Evolutionary conservation across 148 eudicot genomes (phyloP).

Genomic region (Camellia sinensis): DNA sequence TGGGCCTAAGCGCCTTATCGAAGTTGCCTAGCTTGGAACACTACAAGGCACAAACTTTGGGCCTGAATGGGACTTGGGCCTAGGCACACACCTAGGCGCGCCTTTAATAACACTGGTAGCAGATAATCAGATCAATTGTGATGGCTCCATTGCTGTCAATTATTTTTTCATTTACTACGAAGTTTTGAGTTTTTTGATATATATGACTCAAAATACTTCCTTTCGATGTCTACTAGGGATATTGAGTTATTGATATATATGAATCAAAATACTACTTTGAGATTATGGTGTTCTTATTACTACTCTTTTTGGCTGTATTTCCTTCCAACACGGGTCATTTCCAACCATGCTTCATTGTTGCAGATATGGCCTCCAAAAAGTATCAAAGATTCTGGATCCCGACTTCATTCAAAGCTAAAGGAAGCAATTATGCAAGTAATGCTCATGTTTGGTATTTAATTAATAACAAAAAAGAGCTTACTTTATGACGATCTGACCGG

Average conservation of each 20-base stretch:
- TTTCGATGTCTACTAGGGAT: background rate
- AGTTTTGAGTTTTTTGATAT: too few relatives aligned
- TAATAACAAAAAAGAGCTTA: background rate
- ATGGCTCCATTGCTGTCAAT: background rate
- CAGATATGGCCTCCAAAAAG: slow-evolving; percentile 99
- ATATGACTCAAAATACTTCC: background rate
- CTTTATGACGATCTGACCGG: background rate
- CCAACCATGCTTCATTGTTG: slow-evolving; percentile 23
- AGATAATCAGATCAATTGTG: background rate
- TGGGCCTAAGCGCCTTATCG: too few relatives aligned
- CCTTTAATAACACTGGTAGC: too few relatives aligned
- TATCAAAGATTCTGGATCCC: slow-evolving; percentile 89
- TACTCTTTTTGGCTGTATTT: slow-evolving; percentile 3
- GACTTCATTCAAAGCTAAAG: slow-evolving; percentile 77
- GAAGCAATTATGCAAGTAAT: slow-evolving; percentile 88
- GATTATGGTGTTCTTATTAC: background rate
- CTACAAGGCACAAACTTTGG: too few relatives aligned
- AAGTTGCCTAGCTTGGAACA: too few relatives aligned
- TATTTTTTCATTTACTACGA: background rate
- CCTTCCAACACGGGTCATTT: background rate
- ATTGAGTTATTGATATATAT: background rate
- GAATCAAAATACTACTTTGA: background rate
- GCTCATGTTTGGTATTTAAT: slow-evolving; percentile 9
- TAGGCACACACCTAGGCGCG: too few relatives aligned
- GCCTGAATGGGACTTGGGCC: too few relatives aligned